Percentiles rank a stretch among this genome's conserved stretches.
phyloP scores from a whole-genome alignment of 371 early-diverging fungal species.

The Circinella minor region DNA sequence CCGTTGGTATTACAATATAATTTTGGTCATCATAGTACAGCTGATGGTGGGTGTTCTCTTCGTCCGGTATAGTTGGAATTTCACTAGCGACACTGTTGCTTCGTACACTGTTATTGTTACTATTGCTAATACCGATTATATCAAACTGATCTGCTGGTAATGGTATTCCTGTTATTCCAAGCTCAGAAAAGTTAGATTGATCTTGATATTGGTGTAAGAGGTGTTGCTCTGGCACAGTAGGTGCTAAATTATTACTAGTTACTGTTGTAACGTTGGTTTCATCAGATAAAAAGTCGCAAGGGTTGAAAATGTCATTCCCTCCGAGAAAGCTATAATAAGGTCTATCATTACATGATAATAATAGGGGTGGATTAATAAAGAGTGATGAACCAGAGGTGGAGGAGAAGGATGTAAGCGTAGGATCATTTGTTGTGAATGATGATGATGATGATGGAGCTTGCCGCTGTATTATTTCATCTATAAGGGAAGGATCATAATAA shows the following conservation, averaged over 20 bases:
- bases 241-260: neutral
- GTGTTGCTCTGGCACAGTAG: neutral
- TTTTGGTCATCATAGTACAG: neutral
- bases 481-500: neutral
- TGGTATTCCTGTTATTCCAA: neutral
- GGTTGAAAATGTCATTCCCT: neutral
- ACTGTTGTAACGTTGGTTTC: neutral
- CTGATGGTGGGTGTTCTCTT: neutral
- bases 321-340: conserved; percentile 3
- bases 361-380: no score
- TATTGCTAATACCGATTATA: neutral
- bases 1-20: neutral
- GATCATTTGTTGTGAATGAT: no score
- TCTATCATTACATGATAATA: neutral
- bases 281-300: conserved; percentile 1
- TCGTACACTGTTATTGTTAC: neutral
- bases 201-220: no score
- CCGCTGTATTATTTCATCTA: neutral
- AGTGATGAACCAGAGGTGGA: no score
- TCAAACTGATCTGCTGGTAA: neutral
- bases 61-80: neutral
- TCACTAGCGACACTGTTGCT: neutral
- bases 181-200: no score
- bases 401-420: no score
- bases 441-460: neutral